Base-by-base conservation (phyloP, 2,329 filamentous ascomycete species). In the Salinomyces thailandicus region DNA sequence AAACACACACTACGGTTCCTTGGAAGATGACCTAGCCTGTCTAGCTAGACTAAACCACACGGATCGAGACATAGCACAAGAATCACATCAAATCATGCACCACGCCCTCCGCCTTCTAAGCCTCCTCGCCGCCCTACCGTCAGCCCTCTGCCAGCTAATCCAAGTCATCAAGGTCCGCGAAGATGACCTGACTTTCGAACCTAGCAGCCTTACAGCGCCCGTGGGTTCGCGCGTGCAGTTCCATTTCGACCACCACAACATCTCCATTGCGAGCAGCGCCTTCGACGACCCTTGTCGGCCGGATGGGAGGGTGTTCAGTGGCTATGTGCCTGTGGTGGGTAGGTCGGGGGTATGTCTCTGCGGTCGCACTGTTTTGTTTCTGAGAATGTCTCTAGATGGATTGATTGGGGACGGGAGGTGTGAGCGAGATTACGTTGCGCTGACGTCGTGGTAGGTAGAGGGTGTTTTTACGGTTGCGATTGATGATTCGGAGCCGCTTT, bases 251-350 rank as follows among this genome's bases (percentile, higher is more conserved):
- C 24, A 19, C 15, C 20, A 13, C n/a, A 35, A 35, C 22, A 14
- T 22, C 33, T 35, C 33, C n/a, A 22, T 35, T 13, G 33, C 20
- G 15, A 35, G 33, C 24, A 35, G 33, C 16, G 17, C 20, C 7
- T 35, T 16, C 20, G 33, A 15, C 33, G 18, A 35, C 20, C 33
- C 33, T 7, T 35, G 33, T 18, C 20, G 28, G 20, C 33, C 33
- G 8, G 33, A 35, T 15, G 33, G 33, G 24, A 28, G 20, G 22
- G 5, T 27, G 3, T 5, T 28, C 16, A 35, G 33, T 22, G 33
- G 33, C n/a, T 28, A 28, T 35, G 28, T 35, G 31, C 6, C 18
- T 5, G 31, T 34, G 4, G 9, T 18, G 5, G 8, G 8, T 11
- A 18, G 31, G 5, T 13, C 14, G 5, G 31, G 31, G 5, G 31